A percentile compares a stretch with the other conserved stretches of the same genome.
Evolutionary conservation across 495 filamentous ascomycete genomes (phyloP).

Genomic region (Trichoderma reesei): DNA sequence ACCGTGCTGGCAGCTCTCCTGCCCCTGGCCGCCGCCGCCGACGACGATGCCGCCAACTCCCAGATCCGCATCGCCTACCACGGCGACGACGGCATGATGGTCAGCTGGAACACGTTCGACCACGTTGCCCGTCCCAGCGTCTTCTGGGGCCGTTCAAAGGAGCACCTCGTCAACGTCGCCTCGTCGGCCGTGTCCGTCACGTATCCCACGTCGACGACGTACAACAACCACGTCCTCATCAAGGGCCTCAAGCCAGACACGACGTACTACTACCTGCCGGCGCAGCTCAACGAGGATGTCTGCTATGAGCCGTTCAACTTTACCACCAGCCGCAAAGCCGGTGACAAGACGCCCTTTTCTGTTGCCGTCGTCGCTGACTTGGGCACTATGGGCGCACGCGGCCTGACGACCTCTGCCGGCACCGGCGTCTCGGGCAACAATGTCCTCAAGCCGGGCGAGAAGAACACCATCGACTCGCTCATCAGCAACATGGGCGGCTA

Average conservation of each 20-base stretch:
- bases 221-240: constrained; percentile 39
- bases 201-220: constrained; percentile 41
- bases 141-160: constrained; percentile 26
- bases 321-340: constrained; percentile 22
- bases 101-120: constrained; percentile 43
- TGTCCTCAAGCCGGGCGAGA: constrained; percentile 22
- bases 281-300: constrained; percentile 7
- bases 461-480: constrained; percentile 29
- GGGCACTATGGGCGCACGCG: constrained; percentile 32
- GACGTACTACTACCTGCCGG: constrained; percentile 39
- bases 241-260: constrained; percentile 35
- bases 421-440: constrained; percentile 17
- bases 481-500: constrained; percentile 14
- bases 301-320: constrained; percentile 19
- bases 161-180: constrained; percentile 19
- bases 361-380: constrained; percentile 44
- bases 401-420: constrained; percentile 21
- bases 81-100: constrained; percentile 16
- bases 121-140: constrained; percentile 33
- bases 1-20: background rate
- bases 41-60: background rate
- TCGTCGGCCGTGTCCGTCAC: constrained; percentile 35
- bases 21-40: background rate
- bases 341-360: constrained; percentile 37
- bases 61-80: background rate